A percentile compares a stretch with the other conserved stretches of the same genome.
These are phyloP conservation scores for Cercis canadensis DNA, from an alignment of 306 rosid species.

Conservation along the genomic window DNA sequence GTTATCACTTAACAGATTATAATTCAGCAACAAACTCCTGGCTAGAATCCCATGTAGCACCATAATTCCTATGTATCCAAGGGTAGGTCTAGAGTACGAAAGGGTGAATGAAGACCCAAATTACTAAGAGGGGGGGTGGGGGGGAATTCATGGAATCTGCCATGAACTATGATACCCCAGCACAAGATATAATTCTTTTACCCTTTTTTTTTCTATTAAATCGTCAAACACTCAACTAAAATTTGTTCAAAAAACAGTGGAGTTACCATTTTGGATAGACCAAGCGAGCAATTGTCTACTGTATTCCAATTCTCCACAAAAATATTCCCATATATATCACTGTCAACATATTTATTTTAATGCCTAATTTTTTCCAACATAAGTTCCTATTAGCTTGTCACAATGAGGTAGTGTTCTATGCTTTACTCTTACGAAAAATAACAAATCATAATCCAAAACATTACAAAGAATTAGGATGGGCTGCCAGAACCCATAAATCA, in stretches of 20 bases:
- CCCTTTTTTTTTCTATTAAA: not conserved
- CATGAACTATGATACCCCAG: too few species aligned
- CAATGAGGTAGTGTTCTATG: too few species aligned
- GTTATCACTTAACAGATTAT: not conserved
- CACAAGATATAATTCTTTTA: too few species aligned
- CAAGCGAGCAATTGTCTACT: not conserved
- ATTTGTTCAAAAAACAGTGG: conserved; percentile 3
- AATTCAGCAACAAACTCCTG: not conserved
- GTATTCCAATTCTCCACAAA: not conserved
- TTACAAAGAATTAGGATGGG: too few species aligned
- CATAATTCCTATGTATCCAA: not conserved
- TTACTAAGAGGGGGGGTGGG: not conserved
- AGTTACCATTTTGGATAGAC: not conserved
- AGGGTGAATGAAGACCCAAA: not conserved
- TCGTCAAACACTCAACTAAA: not conserved
- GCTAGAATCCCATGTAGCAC: not conserved
- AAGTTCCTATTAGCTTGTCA: too few species aligned
- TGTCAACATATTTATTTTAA: not conserved
- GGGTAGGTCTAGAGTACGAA: not conserved
- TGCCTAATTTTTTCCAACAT: too few species aligned
- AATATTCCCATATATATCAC: not conserved
- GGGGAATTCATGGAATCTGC: too few species aligned
- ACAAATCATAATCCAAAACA: too few species aligned
- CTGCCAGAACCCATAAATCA: not conserved
- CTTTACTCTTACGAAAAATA: too few species aligned